Evolutionary conservation across 768 basidiomycete genomes (phyloP).

Genomic region (Termitomyces sp.): DNA sequence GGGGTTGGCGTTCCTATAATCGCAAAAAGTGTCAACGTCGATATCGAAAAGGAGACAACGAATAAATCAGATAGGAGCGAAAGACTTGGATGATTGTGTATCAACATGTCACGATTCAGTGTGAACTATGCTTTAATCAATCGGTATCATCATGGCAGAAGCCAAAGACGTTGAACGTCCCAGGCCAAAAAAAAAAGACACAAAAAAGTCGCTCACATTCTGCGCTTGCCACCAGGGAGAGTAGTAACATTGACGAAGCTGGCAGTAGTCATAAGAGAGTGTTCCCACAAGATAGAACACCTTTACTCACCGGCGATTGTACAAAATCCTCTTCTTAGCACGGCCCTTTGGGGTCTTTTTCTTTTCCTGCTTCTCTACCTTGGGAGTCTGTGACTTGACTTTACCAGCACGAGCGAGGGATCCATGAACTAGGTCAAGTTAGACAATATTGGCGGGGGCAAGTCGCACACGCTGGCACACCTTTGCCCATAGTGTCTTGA

Average conservation of each 20-base stretch:
- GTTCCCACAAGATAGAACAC: neutral
- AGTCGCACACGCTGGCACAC: neutral
- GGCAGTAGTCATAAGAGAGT: constrained; percentile 47
- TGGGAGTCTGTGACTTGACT: constrained; percentile 97
- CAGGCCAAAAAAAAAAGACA: neutral
- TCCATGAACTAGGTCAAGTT: constrained; percentile 71
- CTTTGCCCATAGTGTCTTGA: constrained; percentile 3
- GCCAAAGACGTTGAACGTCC: neutral
- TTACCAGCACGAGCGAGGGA: constrained; percentile 99
- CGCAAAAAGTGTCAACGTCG: constrained; percentile 17
- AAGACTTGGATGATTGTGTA: constrained; percentile 87
- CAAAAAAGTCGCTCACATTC: constrained; percentile 70
- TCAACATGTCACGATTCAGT: constrained; percentile 83
- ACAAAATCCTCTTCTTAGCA: constrained; percentile 71
- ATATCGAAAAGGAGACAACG: constrained; percentile 2
- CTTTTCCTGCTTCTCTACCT: constrained; percentile 99
- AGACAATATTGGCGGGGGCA: neutral
- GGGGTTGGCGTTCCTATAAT: constrained; percentile 60
- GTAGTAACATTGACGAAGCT: constrained; percentile 94
- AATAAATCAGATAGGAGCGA: constrained; percentile 95
- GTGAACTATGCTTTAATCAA: constrained; percentile 87
- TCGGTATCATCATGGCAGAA: constrained; percentile 45
- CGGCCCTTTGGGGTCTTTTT: constrained; percentile 97
- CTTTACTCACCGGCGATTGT: constrained; percentile 6
- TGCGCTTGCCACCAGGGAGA: constrained; percentile 87